Percentiles rank a stretch among this genome's conserved stretches.
Evolutionary conservation across 176 grass and related monocot species (phyloP).

Genomic region (Puccinellia tenuiflora): DNA sequence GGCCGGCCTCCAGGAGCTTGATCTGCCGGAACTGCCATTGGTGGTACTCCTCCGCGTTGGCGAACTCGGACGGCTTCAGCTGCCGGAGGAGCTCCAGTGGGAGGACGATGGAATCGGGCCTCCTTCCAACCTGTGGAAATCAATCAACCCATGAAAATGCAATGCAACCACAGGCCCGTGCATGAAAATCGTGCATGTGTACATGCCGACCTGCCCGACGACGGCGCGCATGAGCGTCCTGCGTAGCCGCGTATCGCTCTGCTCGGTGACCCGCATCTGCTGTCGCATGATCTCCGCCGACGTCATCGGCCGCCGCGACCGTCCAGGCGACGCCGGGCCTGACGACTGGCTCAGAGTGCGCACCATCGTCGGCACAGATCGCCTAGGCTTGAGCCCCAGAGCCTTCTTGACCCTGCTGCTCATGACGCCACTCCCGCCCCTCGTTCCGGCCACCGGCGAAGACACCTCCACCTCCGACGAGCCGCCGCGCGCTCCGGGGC

Average conservation of each 20-base stretch:
- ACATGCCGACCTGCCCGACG: slow-evolving; percentile 49
- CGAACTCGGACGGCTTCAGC: slow-evolving; percentile 67
- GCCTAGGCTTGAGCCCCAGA: slow-evolving; percentile 57
- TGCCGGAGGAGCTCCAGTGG: slow-evolving; percentile 94
- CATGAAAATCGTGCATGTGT: not conserved
- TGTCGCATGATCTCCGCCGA: slow-evolving; percentile 90
- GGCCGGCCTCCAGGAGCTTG: slow-evolving; percentile 75
- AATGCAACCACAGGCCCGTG: not conserved
- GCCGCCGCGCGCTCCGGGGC: not conserved
- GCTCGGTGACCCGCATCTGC: slow-evolving; percentile 81
- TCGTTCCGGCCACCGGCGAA: slow-evolving; percentile 10
- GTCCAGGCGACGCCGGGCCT: slow-evolving; percentile 40
- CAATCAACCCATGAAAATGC: not conserved
- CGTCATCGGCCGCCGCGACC: slow-evolving; percentile 65
- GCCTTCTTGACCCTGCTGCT: slow-evolving; percentile 70
- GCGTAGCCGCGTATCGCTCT: slow-evolving; percentile 66
- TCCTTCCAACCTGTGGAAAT: slow-evolving; percentile 43
- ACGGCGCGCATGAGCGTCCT: slow-evolving; percentile 80
- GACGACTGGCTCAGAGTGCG: slow-evolving; percentile 69
- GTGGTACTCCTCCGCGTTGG: slow-evolving; percentile 65
- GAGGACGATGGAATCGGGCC: slow-evolving; percentile 65
- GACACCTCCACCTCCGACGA: slow-evolving; percentile 28
- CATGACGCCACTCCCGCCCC: slow-evolving; percentile 39
- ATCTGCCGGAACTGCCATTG: slow-evolving; percentile 83
- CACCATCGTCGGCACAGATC: slow-evolving; percentile 35